phyloP scores from a whole-genome alignment of 1,284 basidiomycete species.

The Mycosarcoma maydis region DNA sequence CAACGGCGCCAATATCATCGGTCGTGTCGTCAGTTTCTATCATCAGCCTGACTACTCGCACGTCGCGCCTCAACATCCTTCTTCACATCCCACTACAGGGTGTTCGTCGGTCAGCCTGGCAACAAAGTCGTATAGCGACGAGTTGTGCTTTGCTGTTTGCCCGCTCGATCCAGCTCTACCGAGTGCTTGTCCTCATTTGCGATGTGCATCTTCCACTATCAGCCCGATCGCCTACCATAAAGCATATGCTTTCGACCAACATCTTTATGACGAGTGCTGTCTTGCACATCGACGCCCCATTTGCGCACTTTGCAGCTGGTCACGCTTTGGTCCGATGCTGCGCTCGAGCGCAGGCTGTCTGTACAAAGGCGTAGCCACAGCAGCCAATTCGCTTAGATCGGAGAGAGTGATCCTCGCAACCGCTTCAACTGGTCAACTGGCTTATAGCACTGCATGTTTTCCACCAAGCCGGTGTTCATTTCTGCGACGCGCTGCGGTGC shows the following conservation, averaged over 20 bases:
- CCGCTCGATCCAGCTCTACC: no score
- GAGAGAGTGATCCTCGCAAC: conserved; percentile 2
- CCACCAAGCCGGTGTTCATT: no score
- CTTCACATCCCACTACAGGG: no score
- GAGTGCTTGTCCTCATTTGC: no score
- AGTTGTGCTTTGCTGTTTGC: no score
- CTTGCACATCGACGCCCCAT: conserved; percentile 3
- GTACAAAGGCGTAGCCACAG: conserved; percentile 23
- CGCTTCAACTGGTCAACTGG: neutral
- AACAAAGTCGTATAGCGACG: no score
- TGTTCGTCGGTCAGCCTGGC: no score
- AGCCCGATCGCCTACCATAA: neutral
- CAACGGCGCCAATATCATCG: neutral
- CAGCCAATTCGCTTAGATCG: neutral
- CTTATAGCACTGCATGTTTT: neutral
- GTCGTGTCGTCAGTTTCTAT: no score
- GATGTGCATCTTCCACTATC: neutral
- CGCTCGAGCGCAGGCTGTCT: conserved; percentile 30
- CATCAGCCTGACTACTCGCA: no score
- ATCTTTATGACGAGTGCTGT: neutral
- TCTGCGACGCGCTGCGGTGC: no score
- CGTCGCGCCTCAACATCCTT: no score
- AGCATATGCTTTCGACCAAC: neutral
- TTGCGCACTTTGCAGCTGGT: conserved; percentile 11
- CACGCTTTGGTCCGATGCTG: conserved; percentile 27